Conservation (phyloP, 176 grass and related monocot species). For the Triticum monococcum region DNA sequence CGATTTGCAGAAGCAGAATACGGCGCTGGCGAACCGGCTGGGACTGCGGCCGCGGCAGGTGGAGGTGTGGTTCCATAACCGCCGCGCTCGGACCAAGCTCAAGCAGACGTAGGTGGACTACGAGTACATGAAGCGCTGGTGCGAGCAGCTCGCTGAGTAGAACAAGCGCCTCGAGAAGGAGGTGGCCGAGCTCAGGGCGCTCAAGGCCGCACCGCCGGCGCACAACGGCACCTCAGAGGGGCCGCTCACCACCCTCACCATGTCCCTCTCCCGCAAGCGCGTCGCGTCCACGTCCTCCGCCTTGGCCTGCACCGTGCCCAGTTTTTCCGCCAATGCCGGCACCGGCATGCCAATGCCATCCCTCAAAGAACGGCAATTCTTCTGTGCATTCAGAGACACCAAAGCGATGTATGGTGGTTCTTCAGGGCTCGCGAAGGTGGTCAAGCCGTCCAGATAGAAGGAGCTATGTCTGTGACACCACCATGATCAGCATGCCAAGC, state of each 20-base stretch:
- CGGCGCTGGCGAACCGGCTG: constrained; percentile 60
- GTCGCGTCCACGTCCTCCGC: constrained; percentile 34
- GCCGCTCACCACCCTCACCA: constrained; percentile 61
- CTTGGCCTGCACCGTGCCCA: background rate
- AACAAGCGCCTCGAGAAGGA: constrained; percentile 93
- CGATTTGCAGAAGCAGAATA: constrained; percentile 70
- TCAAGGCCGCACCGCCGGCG: constrained; percentile 51
- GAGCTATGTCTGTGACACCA: background rate
- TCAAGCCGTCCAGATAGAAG: constrained; percentile 45
- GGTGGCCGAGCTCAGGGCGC: constrained; percentile 64
- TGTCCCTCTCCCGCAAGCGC: constrained; percentile 89
- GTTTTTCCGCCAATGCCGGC: background rate
- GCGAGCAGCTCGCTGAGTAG: constrained; percentile 85
- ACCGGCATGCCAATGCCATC: background rate
- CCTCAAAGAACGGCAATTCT: background rate
- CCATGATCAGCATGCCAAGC: background rate
- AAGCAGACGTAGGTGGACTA: constrained; percentile 99
- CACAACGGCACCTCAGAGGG: background rate
- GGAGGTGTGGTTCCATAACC: constrained; percentile 99
- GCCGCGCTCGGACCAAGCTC: constrained; percentile 75
- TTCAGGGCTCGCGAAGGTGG: background rate
- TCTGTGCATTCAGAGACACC: constrained; percentile 37
- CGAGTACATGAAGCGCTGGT: constrained; percentile 90
- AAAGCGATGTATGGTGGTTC: constrained; percentile 10
- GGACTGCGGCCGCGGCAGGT: constrained; percentile 78